Evolutionary conservation across 2,329 filamentous ascomycete species (phyloP), one percentile per base, ranked within the genome.

Genomic region (Scolecobasidium constrictum): DNA sequence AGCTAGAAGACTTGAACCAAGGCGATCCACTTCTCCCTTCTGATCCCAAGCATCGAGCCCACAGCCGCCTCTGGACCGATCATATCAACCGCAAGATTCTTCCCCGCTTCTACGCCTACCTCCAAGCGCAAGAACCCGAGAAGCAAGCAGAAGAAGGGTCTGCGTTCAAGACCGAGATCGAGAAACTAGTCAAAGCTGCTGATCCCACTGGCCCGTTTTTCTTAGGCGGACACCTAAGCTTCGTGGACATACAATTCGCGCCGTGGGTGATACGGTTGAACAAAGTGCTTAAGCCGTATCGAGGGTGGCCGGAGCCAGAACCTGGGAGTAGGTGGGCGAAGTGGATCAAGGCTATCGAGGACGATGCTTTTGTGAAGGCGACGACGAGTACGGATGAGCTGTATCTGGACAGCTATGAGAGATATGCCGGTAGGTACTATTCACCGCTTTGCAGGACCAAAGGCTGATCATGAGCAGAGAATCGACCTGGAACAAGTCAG

Each of bases 31-130:
- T 93, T 5, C 67, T 87, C 20, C 84, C 84, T 1, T 64, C 69
- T 1, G 72, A 81, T 53, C 69, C 83, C 2, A 78, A 81, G 53
- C 60, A 78, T 12, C 77, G 79, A 50, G 86, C 87, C 2, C 77
- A 83, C 44, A 86, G 78, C 46, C 76, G 86, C 35, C 63, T 92
- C 7, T 94, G 86, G 86, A 72, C 78, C 19, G 82, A 90, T 50
- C 84, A 92, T 65, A 78, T 88, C 56, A 87, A 92, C 56, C 73
- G 80, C 22, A 72, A 79, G 49, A 77, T 94, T 43, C 74, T 93
- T 2, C 83, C 86, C 0, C 65, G 69, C 9, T 93, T 93, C 66
- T 88, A 86, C 61, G 72, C 73, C 23, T 70, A 87, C 15, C 69
- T 92, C 1, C 78, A 81, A 59, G 74, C 78, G 2, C 73, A 79